Evolutionary conservation across 306 rosid genomes (phyloP), one percentile per base, ranked within the genome.

Genomic region (Quercus agrifolia): DNA sequence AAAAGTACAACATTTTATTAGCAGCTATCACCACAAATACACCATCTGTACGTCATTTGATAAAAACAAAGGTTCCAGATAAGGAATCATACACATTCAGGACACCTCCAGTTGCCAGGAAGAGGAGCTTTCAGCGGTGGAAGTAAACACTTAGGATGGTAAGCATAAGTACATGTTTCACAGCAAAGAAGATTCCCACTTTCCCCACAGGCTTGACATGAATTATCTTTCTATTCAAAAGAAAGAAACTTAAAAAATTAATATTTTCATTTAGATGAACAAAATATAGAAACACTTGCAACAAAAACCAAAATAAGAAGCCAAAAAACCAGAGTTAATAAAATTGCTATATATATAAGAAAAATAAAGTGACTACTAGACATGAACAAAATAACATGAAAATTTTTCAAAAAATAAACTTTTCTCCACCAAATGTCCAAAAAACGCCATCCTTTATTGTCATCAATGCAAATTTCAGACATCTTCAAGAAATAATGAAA

Each of bases 131-230:
- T 93, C 71, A 88, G 82, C 2, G 97, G 94, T 52, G 93, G 98
- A 82, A 96, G 88, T 78, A 96, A 86, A 78, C 99, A 96, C 82
- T 86, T 90, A 52, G 96, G 76, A 89, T 96, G 99, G 77, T 91
- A 96, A 64, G 87, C 85, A 82, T 96, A 96, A 21, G 88, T 91
- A 85, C 99, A 96, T 35, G 98, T 91, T 84, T 85, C 91, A 83
- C 99, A 96, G 56, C 85, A 81, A 67, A 90, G 79, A 85, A 96
- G 98, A 89, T 86, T 79, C 80, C 75, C 98, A 69, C 81, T 78
- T 91, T 89, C 97, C 55, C 98, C 96, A 80, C 99, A 96, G 30
- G 93, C 94, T 91, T 96, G 99, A 84, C 99, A 96, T 73, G 83
- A 87, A 88, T 93, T 80, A 79, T 93, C 98, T 90, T 91, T 96